phyloP scores from a whole-genome alignment of 495 filamentous ascomycete species.

The Umbilicaria muhlenbergii region DNA sequence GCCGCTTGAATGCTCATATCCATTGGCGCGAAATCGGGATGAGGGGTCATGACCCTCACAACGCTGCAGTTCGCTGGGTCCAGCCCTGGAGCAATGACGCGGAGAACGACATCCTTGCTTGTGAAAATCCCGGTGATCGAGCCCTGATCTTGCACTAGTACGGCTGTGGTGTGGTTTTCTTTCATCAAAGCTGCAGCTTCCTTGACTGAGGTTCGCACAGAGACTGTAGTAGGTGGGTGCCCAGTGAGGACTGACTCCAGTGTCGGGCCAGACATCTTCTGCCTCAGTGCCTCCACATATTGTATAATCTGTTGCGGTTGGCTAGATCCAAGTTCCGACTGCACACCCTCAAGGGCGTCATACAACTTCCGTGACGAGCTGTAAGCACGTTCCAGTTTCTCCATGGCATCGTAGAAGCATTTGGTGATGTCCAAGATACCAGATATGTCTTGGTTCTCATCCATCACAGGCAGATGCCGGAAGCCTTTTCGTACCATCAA shows the following conservation, averaged over 20 bases:
- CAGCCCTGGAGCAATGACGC: slow-evolving; percentile 91
- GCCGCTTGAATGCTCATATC: slow-evolving; percentile 99
- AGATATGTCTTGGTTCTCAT: slow-evolving; percentile 98
- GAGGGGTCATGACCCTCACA: slow-evolving; percentile 95
- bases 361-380: slow-evolving; percentile 91
- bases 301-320: slow-evolving; percentile 98
- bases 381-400: slow-evolving; percentile 94
- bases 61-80: slow-evolving; percentile 94
- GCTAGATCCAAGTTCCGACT: slow-evolving; percentile 88
- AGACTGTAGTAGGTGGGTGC: slow-evolving; percentile 82
- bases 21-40: slow-evolving; percentile 94
- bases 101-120: slow-evolving; percentile 96
- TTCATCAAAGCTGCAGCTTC: slow-evolving; percentile 93
- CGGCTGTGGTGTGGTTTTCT: slow-evolving; percentile 92
- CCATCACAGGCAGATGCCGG: slow-evolving; percentile 95
- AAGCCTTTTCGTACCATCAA: slow-evolving; percentile 98
- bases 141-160: slow-evolving; percentile 91
- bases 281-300: slow-evolving; percentile 87
- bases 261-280: slow-evolving; percentile 96
- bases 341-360: slow-evolving; percentile 95
- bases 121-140: slow-evolving; percentile 98
- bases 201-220: slow-evolving; percentile 86
- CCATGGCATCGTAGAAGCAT: slow-evolving; percentile 99
- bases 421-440: slow-evolving; percentile 98
- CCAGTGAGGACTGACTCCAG: slow-evolving; percentile 89